phyloP scores from a whole-genome alignment of 2,329 filamentous ascomycete species.

The Microdochium paspali region DNA sequence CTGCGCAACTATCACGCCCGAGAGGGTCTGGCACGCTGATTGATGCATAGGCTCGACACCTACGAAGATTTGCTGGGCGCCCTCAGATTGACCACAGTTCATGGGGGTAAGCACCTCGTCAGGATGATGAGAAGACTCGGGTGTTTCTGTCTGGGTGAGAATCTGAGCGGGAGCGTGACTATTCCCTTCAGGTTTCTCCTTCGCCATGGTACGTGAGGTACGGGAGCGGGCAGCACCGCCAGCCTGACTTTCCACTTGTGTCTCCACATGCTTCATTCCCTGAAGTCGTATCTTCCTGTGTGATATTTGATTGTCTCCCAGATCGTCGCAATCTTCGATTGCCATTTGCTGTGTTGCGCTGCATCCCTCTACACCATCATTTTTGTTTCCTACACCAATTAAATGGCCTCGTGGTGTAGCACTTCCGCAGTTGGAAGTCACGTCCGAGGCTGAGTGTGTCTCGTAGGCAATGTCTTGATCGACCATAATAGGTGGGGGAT shows the following conservation, averaged over 20 bases:
- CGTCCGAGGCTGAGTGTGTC: background rate
- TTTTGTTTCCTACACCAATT: too few relatives aligned
- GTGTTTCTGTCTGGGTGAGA: background rate
- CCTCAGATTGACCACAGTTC: background rate
- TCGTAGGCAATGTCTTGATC: background rate
- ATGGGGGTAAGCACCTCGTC: background rate
- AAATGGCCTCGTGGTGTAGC: background rate
- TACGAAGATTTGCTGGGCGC: background rate
- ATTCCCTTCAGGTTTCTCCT: background rate
- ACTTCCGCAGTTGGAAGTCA: background rate
- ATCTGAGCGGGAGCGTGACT: background rate
- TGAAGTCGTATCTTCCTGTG: too few relatives aligned
- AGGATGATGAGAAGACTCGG: background rate
- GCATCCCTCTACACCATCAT: too few relatives aligned
- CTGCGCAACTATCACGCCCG: too few relatives aligned
- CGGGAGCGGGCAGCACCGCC: too few relatives aligned
- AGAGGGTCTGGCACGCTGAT: too few relatives aligned
- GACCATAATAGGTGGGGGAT: background rate
- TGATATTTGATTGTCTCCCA: background rate
- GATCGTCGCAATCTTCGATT: background rate
- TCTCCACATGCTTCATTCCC: too few relatives aligned
- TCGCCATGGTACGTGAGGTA: too few relatives aligned
- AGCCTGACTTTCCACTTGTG: too few relatives aligned
- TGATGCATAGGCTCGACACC: background rate
- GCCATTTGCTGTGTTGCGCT: too few relatives aligned